Conservation (phyloP, 768 basidiomycete species). For the Lactifluus echinatus region DNA sequence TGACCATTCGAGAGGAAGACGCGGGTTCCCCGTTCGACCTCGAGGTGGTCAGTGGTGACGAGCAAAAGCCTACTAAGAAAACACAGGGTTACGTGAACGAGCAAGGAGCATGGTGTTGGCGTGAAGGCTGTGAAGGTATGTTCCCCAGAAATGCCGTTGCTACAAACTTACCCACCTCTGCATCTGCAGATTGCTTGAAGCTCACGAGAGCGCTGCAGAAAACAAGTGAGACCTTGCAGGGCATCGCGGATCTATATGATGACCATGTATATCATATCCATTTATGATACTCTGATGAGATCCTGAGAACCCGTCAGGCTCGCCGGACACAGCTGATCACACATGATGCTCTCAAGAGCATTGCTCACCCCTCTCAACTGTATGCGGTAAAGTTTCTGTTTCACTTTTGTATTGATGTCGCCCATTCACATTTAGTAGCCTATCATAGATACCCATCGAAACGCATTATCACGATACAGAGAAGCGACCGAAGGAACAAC, state of each 20-base stretch:
- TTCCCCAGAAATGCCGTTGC: neutral
- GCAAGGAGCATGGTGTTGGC: slow-evolving; percentile 84
- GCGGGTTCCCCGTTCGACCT: slow-evolving; percentile 40
- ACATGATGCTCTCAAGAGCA: slow-evolving; percentile 65
- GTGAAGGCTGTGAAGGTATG: slow-evolving; percentile 63
- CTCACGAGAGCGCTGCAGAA: slow-evolving; percentile 74
- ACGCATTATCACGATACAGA: slow-evolving; percentile 57
- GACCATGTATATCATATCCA: slow-evolving; percentile 49
- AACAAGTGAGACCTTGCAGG: slow-evolving; percentile 63
- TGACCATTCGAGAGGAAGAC: slow-evolving; percentile 13
- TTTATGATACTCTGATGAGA: neutral
- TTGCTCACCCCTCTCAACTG: slow-evolving; percentile 64
- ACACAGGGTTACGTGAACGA: slow-evolving; percentile 55
- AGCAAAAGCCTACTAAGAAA: slow-evolving; percentile 23
- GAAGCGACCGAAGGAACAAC: slow-evolving; percentile 37
- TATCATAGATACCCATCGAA: slow-evolving; percentile 65
- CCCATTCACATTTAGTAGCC: slow-evolving; percentile 34
- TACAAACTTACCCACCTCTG: neutral
- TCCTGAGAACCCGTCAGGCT: slow-evolving; percentile 39
- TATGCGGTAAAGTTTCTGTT: slow-evolving; percentile 46
- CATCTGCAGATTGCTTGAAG: slow-evolving; percentile 54
- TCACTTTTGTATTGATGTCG: neutral
- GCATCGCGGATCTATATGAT: slow-evolving; percentile 69
- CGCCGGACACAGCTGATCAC: slow-evolving; percentile 61
- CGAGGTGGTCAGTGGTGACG: slow-evolving; percentile 26